Evolutionary conservation across 345 rosid species (phyloP).

Genomic region (Limnanthes douglasii): DNA sequence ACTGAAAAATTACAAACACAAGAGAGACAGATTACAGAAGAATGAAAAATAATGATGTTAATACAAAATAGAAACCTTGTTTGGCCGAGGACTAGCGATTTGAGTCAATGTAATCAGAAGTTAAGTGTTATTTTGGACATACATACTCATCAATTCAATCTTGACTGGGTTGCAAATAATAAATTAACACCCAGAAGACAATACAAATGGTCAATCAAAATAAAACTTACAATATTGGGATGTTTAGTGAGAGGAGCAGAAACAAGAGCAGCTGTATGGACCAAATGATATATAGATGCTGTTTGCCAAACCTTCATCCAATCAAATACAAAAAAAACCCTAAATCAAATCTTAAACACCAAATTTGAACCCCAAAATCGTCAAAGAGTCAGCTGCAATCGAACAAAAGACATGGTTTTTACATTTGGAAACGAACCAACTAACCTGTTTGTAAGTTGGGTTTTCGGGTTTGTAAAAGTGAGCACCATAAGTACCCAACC

Average conservation of each 20-base stretch:
- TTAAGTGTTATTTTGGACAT: too few relatives aligned
- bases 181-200: too few relatives aligned
- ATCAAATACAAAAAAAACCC: not conserved
- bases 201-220: too few relatives aligned
- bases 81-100: too few relatives aligned
- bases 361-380: not conserved
- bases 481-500: slow-evolving; percentile 80
- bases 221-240: slow-evolving; percentile 46
- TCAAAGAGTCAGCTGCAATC: not conserved
- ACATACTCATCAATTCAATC: too few relatives aligned
- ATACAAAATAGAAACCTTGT: too few relatives aligned
- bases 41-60: too few relatives aligned
- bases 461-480: slow-evolving; percentile 75
- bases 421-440: not conserved
- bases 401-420: not conserved
- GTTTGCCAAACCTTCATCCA: slow-evolving; percentile 72
- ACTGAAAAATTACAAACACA: slow-evolving; percentile 53
- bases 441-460: slow-evolving; percentile 64
- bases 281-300: slow-evolving; percentile 84
- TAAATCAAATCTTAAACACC: not conserved
- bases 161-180: too few relatives aligned
- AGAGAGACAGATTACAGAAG: too few relatives aligned
- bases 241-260: slow-evolving; percentile 59
- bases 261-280: slow-evolving; percentile 80
- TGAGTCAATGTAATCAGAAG: too few relatives aligned